Evolutionary conservation across 2,329 filamentous ascomycete species (phyloP).

Genomic region (Mariannaea elegans): DNA sequence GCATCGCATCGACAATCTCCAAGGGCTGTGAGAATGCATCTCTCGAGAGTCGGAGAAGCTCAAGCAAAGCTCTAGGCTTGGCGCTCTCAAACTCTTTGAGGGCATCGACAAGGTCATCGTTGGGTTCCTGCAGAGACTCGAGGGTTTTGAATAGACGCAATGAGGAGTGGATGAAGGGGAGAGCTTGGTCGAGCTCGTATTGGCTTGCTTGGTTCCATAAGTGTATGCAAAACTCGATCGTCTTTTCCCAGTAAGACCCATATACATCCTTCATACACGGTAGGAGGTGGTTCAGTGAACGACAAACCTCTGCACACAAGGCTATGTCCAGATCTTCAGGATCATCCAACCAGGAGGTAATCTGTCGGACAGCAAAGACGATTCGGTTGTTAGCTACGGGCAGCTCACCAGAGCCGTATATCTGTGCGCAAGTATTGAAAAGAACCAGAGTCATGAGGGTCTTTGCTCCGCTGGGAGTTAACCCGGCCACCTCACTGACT

Average conservation of each 20-base stretch:
- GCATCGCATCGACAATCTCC: constrained; percentile 77
- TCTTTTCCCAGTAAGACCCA: constrained; percentile 83
- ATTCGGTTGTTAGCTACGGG: constrained; percentile 73
- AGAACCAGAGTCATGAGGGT: constrained; percentile 61
- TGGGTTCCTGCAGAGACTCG: constrained; percentile 73
- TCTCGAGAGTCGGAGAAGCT: constrained; percentile 66
- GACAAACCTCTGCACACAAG: constrained; percentile 61
- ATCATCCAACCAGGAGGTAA: constrained; percentile 75
- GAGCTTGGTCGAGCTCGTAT: constrained; percentile 54
- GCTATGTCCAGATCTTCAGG: constrained; percentile 53
- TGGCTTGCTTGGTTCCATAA: constrained; percentile 63
- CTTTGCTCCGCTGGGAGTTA: constrained; percentile 53
- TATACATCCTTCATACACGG: constrained; percentile 84
- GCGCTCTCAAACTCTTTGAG: constrained; percentile 67
- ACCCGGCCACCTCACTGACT: constrained; percentile 67
- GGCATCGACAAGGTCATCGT: constrained; percentile 85
- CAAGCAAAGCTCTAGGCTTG: constrained; percentile 67
- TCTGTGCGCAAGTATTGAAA: constrained; percentile 59
- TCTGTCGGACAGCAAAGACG: constrained; percentile 83
- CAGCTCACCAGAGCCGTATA: constrained; percentile 62
- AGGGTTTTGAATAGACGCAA: constrained; percentile 75
- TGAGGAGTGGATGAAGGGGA: constrained; percentile 75
- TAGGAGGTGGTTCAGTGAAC: constrained; percentile 69
- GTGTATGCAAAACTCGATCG: constrained; percentile 65
- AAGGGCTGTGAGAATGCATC: constrained; percentile 67